Base-by-base conservation (phyloP, 2,329 filamentous ascomycete species). In the Catunica adiposa region DNA sequence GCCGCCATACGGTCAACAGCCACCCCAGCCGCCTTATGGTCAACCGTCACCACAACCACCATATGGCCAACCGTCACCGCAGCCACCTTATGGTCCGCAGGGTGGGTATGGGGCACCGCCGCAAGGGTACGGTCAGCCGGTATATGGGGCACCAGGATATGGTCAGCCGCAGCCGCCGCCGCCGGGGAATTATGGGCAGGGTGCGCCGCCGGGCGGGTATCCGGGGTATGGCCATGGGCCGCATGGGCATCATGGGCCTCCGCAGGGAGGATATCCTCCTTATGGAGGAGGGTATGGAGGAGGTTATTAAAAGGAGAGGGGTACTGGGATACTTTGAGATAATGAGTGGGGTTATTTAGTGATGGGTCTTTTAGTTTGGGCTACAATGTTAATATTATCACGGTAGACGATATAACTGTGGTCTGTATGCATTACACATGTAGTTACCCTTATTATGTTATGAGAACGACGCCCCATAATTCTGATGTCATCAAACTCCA, bases 1-100 rank as follows among this genome's bases (percentile, higher is more conserved):
- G 37, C 37, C 37, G n/a, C 37, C 11, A 38, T 11, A n/a, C 11
- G 11, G n/a, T 38, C 11, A n/a, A 38, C 37, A 38, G 37, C 37
- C 42, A 46, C n/a, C n/a, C n/a, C n/a, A n/a, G 11, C 17, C 38
- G 6, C 15, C 29, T 38, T 52, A 52, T 17, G 53, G 53, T 2
- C 46, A 54, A 37, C 51, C 51, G 8, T 29, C 31, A 17, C 40
- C 40, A 7, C 53, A 55, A 15, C 44, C 53, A 4, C 53, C 53
- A 3, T 50, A 48, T 37, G 29, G 40, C 40, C 40, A n/a, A 7
- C 40, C 40, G 37, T n/a, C 37, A n/a, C 37, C 37, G n/a, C 31
- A 55, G 2, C 31, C 46, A 26, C 54, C 23, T 22, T 57, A 57
- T 22, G 50, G 54, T 11, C 48, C 37, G 37, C 11, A 14, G 8